Evolutionary conservation across 2,329 filamentous ascomycete genomes (phyloP).

Genomic region (Capronia americana): DNA sequence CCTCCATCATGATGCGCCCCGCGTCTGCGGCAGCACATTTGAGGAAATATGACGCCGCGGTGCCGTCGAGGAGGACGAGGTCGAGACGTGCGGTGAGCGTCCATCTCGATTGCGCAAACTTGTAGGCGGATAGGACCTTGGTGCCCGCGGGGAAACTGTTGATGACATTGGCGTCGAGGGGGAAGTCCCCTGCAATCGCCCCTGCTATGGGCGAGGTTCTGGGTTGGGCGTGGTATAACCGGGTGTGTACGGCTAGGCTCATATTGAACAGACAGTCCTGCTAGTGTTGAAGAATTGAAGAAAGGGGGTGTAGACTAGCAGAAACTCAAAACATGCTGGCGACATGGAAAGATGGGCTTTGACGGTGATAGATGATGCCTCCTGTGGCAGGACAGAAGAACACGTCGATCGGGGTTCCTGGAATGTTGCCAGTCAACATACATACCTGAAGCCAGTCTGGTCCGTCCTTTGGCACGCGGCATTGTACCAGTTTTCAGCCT

Average conservation of each 20-base stretch:
- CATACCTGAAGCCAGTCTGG: too few species aligned
- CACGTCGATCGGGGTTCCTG: too few species aligned
- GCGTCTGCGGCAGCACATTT: slow-evolving; percentile 25
- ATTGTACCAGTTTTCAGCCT: too few species aligned
- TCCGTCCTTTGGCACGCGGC: too few species aligned
- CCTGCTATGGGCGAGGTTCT: not conserved
- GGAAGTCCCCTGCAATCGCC: not conserved
- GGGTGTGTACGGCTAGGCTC: not conserved
- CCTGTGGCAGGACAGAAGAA: too few species aligned
- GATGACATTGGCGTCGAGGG: slow-evolving; percentile 19
- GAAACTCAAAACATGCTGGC: too few species aligned
- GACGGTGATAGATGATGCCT: too few species aligned
- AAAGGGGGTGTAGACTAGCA: too few species aligned
- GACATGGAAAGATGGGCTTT: too few species aligned
- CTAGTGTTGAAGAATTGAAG: too few species aligned
- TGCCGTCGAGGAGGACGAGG: slow-evolving; percentile 8
- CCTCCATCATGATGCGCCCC: slow-evolving; percentile 38
- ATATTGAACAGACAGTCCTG: not conserved
- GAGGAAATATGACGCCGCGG: slow-evolving; percentile 24
- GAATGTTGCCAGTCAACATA: too few species aligned
- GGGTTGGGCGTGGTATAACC: not conserved
- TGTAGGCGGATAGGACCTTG: slow-evolving; percentile 14
- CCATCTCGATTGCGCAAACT: slow-evolving; percentile 19
- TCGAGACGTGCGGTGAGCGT: slow-evolving; percentile 15
- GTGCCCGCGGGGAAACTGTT: slow-evolving; percentile 15